Base-by-base conservation (phyloP, 208 protist genomes). In the Herpetomonas muscarum region DNA sequence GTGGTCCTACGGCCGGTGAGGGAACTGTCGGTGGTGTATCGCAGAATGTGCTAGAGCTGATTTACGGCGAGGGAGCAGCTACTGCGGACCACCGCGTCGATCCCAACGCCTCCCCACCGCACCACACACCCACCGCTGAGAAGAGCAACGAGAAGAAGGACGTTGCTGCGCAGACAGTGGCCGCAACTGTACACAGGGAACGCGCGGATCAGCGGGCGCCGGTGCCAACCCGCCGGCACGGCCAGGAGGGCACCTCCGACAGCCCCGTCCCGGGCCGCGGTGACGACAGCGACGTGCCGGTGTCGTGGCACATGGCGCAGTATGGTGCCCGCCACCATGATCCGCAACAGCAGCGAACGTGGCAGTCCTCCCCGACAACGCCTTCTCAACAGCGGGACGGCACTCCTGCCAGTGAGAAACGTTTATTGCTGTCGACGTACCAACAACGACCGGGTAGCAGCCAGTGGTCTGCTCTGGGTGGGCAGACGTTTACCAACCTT, bases 401-500 rank as follows among this genome's bases (percentile, higher is more conserved):
- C n/a, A n/a, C n/a, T n/a, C n/a, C n/a, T n/a, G n/a, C n/a, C n/a
- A n/a, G n/a, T n/a, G n/a, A n/a, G n/a, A n/a, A n/a, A n/a, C n/a
- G n/a, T n/a, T n/a, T n/a, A n/a, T n/a, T n/a, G n/a, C n/a, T n/a
- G n/a, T n/a, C n/a, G 15, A 9, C 10, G 41, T 19, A 46, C 5
- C 41, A 19, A 19, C 15, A 53, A 25, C 28, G 31, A 25, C 24
- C 10, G n/a, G 13, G 6, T 53, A 6, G 47, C 28, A 53, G 47
- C 47, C 13, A 53, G 7, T 53, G 47, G 47, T 53, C 28, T 19
- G 47, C 10, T 6, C 21, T 53, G 28, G 47, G 24, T 5, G 29
- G 47, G 19, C 47, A 36, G 19, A 85, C 74, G 5, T 94, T 94
- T 48, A 94, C 83, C 3, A 79, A 79, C 36, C 64, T 94, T 7